phyloP scores from a whole-genome alignment of 1,139 yeast genomes.

The Hansenula lynferdii region DNA sequence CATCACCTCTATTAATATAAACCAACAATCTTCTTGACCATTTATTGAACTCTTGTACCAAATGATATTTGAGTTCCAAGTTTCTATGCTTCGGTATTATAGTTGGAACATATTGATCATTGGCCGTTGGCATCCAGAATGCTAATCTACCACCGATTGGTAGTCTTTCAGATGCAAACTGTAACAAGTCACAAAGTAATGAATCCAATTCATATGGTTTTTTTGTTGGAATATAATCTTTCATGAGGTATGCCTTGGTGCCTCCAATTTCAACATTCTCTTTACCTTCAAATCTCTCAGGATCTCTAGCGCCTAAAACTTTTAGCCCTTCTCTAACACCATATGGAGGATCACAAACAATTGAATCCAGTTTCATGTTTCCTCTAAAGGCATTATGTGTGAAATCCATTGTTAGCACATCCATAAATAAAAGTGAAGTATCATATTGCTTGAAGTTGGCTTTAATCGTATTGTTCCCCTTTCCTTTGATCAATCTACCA shows the following conservation, averaged over 20 bases:
- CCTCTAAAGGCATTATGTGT: constrained; percentile 80
- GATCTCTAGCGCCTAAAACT: constrained; percentile 81
- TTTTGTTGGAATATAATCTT: constrained; percentile 89
- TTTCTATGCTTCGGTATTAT: constrained; percentile 76
- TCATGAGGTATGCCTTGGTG: constrained; percentile 66
- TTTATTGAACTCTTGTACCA: constrained; percentile 86
- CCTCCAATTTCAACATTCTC: constrained; percentile 67
- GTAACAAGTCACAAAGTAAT: constrained; percentile 69
- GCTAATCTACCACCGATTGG: constrained; percentile 76
- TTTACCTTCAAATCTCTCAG: constrained; percentile 56
- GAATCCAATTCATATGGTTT: constrained; percentile 81
- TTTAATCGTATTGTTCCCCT: constrained; percentile 45
- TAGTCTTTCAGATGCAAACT: constrained; percentile 67
- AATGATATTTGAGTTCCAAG: constrained; percentile 62
- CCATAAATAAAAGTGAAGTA: constrained; percentile 55
- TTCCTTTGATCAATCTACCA: constrained; percentile 77
- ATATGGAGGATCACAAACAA: constrained; percentile 96
- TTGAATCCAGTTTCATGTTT: constrained; percentile 64
- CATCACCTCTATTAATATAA: constrained; percentile 62
- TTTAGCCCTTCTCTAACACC: constrained; percentile 96
- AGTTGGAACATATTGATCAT: constrained; percentile 70
- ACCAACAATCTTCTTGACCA: constrained; percentile 89
- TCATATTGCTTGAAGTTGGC: constrained; percentile 76
- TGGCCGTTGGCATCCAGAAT: constrained; percentile 98
- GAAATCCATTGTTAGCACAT: constrained; percentile 88